Evolutionary conservation across 495 filamentous ascomycete species (phyloP), one percentile per base, ranked within the genome.

Genomic region (Annulohypoxylon nitens): DNA sequence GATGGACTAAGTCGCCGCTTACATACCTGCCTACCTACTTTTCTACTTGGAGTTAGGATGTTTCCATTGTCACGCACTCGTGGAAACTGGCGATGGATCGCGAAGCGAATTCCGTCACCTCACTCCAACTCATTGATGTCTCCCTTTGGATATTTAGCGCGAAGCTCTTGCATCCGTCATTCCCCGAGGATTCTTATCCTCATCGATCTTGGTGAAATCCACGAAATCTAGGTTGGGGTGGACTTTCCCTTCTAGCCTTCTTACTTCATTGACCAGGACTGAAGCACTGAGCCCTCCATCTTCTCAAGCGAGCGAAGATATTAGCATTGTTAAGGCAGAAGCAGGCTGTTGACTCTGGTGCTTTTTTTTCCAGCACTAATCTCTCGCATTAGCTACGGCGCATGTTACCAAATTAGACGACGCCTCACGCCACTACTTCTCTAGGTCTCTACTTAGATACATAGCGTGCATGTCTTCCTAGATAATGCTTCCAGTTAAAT

Each of bases 381-480:
- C 0, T 64, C 33, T 61, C 36, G 14, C 23, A 8, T 6, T 55
- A 37, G 47, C 34, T 18, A 57, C 20, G 14, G 55, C 63, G 16
- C 18, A 41, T 33, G 12, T 36, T 45, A 7, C 39, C 60, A 20
- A 58, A 54, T 73, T 37, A 36, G 60, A 48, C 36, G 55, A 36
- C 36, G 43, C 43, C 53, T 60, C 59, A 48, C 53, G 50, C 59
- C 59, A 61, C 37, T 33, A 25, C 43, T 39, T 10, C 20, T 8
- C 41, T 48, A 11, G 11, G 30, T 59, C 10, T n/a, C 55, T 61
- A 10, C 54, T 18, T 12, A 47, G 12, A 11, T 37, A 36, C 53
- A 30, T 37, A 23, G 20, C 20, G 20, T 23, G 20, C 20, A 23
- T 23, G 0, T 23, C 20, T 23, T 23, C 20, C 10, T 20, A 47